Conservation (phyloP, 495 filamentous ascomycete genomes). For the Penicillium canescens region DNA sequence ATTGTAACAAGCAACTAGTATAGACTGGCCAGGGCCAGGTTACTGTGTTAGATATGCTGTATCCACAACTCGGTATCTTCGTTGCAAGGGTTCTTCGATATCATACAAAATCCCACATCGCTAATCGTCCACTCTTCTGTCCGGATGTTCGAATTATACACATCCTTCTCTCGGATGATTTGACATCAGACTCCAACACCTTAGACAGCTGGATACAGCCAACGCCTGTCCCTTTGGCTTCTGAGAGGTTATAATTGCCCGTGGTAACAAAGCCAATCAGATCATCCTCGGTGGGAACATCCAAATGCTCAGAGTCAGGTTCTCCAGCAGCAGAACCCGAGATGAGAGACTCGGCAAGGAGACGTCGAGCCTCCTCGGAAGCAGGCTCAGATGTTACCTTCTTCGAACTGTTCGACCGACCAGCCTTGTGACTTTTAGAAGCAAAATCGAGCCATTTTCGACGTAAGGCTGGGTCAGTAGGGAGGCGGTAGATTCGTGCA, state of each 20-base stretch:
- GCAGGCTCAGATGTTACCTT: slow-evolving; percentile 5
- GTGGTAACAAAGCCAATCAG: slow-evolving; percentile 91
- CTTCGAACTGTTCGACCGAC: slow-evolving; percentile 6
- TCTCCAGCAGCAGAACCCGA: slow-evolving; percentile 26
- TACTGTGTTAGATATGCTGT: not conserved
- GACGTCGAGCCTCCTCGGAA: slow-evolving; percentile 48
- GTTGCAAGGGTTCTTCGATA: slow-evolving; percentile 8
- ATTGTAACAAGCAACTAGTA: too few species aligned
- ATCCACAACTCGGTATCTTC: not conserved
- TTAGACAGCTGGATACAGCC: slow-evolving; percentile 66
- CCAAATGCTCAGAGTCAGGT: slow-evolving; percentile 54
- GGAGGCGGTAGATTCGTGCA: slow-evolving; percentile 73
- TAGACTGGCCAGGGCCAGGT: not conserved
- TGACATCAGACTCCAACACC: slow-evolving; percentile 36
- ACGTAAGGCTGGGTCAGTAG: slow-evolving; percentile 48
- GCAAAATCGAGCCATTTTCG: slow-evolving; percentile 53
- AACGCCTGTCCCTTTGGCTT: slow-evolving; percentile 75
- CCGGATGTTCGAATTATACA: slow-evolving; percentile 85
- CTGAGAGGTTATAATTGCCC: slow-evolving; percentile 77
- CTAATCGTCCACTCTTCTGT: slow-evolving; percentile 73
- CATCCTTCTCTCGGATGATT: slow-evolving; percentile 44
- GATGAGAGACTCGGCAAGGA: slow-evolving; percentile 55
- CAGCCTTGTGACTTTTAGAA: slow-evolving; percentile 16
- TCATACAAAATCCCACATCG: slow-evolving; percentile 72
- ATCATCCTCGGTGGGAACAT: slow-evolving; percentile 71